These are phyloP conservation scores for Salvia hispanica DNA, from an alignment of 257 asterid species.

Conservation along the genomic window DNA sequence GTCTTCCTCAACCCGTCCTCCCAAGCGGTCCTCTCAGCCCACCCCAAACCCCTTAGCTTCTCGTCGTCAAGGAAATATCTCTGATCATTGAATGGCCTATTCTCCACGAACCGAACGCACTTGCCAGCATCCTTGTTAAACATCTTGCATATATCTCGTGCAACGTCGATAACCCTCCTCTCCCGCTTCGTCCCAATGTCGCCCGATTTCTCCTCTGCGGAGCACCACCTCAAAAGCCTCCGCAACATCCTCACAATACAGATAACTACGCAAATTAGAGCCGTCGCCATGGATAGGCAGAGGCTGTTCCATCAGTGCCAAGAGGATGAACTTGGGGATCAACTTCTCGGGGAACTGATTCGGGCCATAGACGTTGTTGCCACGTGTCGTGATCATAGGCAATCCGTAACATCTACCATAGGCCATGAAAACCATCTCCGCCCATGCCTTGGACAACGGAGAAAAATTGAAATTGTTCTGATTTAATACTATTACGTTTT, in stretches of 20 bases:
- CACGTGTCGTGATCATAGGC: no score
- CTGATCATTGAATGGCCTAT: conserved; percentile 76
- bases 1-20: conserved; percentile 63
- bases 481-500: no score
- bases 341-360: no score
- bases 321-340: no score
- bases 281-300: conserved; percentile 81
- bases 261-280: conserved; percentile 64
- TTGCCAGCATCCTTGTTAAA: conserved; percentile 55
- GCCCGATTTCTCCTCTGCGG: conserved; percentile 69
- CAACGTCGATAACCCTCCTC: conserved; percentile 67
- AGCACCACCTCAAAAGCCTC: conserved; percentile 72
- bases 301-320: conserved; percentile 56
- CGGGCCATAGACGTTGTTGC: no score
- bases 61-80: conserved; percentile 69
- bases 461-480: no score
- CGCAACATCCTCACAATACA: conserved; percentile 72
- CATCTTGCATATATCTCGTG: conserved; percentile 56
- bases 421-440: no score
- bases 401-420: no score
- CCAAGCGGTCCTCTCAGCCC: conserved; percentile 66
- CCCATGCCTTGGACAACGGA: no score
- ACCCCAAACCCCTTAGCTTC: conserved; percentile 63
- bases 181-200: conserved; percentile 67
- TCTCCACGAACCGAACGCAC: conserved; percentile 62